A percentile compares a stretch with the other conserved stretches of the same genome.
These are phyloP conservation scores for Kwoniella botswanensis DNA, from an alignment of 768 basidiomycete species.

Conservation along the genomic window DNA sequence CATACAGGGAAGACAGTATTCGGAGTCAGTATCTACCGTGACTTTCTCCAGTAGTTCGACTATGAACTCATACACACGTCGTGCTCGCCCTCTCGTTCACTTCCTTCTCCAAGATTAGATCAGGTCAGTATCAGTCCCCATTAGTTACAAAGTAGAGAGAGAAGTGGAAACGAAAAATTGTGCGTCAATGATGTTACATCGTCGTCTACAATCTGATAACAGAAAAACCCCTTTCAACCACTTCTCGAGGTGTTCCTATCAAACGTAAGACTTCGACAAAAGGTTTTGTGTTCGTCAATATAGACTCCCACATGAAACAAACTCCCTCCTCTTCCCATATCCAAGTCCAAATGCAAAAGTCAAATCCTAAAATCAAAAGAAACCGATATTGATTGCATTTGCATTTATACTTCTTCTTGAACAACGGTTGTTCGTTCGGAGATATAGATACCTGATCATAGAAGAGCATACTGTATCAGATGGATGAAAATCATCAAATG, in stretches of 20 bases:
- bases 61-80: too few species aligned
- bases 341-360: conserved; percentile 1
- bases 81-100: too few species aligned
- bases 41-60: too few species aligned
- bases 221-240: not conserved
- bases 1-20: too few species aligned
- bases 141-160: not conserved
- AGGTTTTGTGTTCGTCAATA: not conserved
- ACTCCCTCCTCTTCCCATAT: not conserved
- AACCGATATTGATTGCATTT: not conserved
- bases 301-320: not conserved
- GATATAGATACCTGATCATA: conserved; percentile 56
- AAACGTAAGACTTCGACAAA: conserved; percentile 23
- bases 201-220: conserved; percentile 16
- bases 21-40: too few species aligned
- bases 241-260: not conserved
- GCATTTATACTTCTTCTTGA: conserved; percentile 32
- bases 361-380: conserved; percentile 11
- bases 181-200: conserved; percentile 37
- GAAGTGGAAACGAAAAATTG: not conserved
- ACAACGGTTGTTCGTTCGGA: conserved; percentile 56
- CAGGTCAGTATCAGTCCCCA: not conserved
- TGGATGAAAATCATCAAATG: not conserved
- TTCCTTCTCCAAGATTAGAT: too few species aligned
- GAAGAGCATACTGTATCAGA: not conserved